A percentile compares a stretch with the other conserved stretches of the same genome.
These are phyloP conservation scores for Helichrysum umbraculigerum DNA, from an alignment of 129 eudicot genomes.

Conservation along the genomic window DNA sequence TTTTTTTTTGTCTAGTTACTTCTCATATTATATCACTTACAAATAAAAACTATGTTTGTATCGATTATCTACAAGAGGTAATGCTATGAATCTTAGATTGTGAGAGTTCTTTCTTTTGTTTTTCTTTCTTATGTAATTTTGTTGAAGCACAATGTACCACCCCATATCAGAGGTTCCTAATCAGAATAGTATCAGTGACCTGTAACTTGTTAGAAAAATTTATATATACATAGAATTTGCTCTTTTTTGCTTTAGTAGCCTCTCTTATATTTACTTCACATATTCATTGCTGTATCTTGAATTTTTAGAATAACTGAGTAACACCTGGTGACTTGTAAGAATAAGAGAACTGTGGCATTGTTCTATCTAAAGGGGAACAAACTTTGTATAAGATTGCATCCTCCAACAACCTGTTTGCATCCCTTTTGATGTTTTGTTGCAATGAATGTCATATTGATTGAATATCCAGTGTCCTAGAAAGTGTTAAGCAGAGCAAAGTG, in stretches of 20 bases:
- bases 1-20: not conserved
- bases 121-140: constrained; percentile 10
- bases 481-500: too few relatives aligned
- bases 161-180: not conserved
- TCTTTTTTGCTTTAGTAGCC: not conserved
- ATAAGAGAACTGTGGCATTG: not conserved
- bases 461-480: too few relatives aligned
- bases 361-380: not conserved
- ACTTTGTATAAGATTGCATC: not conserved
- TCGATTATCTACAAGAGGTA: not conserved
- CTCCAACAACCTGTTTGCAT: not conserved
- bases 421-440: not conserved
- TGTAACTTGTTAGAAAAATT: not conserved
- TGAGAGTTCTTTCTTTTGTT: not conserved
- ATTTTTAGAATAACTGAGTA: not conserved
- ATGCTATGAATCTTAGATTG: not conserved
- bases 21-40: not conserved
- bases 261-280: not conserved
- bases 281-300: not conserved
- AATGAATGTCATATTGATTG: not conserved
- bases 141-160: not conserved
- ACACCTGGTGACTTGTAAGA: constrained; percentile 13
- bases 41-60: not conserved
- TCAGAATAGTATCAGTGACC: not conserved
- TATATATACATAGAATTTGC: not conserved